These are phyloP conservation scores for Flaveria ramosissima DNA, from an alignment of 129 eudicot species.

Conservation along the genomic window DNA sequence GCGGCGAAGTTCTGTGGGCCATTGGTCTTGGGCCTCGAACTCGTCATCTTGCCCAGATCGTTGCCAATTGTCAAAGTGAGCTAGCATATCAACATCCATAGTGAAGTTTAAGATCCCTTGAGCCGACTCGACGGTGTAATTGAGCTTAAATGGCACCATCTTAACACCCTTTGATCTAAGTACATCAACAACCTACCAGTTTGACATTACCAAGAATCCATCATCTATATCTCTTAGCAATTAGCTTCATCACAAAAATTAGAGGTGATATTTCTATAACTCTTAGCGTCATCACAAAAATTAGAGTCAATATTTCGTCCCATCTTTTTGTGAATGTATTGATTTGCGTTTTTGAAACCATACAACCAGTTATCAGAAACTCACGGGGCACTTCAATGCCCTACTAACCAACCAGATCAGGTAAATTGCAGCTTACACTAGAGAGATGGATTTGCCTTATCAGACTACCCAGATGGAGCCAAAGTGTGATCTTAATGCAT, in stretches of 20 bases:
- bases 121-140: constrained; percentile 72
- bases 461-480: background rate
- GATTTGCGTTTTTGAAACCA: background rate
- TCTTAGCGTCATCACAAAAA: background rate
- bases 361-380: too few relatives aligned
- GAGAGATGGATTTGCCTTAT: too few relatives aligned
- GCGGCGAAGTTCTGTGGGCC: constrained; percentile 86
- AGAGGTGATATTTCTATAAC: background rate
- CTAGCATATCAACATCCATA: constrained; percentile 97
- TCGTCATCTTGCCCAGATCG: constrained; percentile 65
- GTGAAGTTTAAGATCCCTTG: constrained; percentile 95
- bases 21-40: constrained; percentile 95
- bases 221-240: constrained; percentile 6
- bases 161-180: constrained; percentile 83
- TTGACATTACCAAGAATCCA: constrained; percentile 9
- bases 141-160: constrained; percentile 70
- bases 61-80: constrained; percentile 95
- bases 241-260: background rate
- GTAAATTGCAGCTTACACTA: too few relatives aligned
- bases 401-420: too few relatives aligned
- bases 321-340: background rate
- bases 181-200: constrained; percentile 63
- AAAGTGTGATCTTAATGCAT: background rate
- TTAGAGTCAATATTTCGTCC: background rate
- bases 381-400: too few relatives aligned